Conservation (phyloP, 139 green algal species). For the Chlamydomonas sp. region DNA sequence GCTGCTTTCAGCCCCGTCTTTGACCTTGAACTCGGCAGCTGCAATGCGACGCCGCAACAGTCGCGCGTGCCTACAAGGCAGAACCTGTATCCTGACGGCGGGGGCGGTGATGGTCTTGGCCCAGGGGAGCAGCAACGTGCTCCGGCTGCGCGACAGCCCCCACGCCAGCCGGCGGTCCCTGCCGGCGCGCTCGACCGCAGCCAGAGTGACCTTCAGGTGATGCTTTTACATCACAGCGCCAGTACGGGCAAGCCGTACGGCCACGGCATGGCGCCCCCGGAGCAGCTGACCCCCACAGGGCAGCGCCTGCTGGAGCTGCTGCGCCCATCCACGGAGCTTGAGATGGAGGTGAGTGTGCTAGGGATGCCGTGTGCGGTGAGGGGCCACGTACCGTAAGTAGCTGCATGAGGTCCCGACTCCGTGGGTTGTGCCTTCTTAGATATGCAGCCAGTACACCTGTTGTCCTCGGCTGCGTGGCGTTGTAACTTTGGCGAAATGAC, state of each 20-base stretch:
- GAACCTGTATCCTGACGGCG: neutral
- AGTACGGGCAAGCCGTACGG: neutral
- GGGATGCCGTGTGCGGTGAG: neutral
- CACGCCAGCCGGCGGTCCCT: neutral
- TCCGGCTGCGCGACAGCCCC: neutral
- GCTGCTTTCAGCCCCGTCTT: slow-evolving; percentile 48
- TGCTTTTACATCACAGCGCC: slow-evolving; percentile 6
- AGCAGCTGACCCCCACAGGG: neutral
- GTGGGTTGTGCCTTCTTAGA: too few species aligned
- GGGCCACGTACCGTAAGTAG: neutral
- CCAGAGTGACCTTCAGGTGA: slow-evolving; percentile 35
- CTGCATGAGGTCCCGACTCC: too few species aligned
- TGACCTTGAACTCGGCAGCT: slow-evolving; percentile 44
- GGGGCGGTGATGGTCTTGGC: neutral
- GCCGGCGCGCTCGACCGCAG: neutral
- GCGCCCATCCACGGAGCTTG: neutral
- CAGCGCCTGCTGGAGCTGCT: neutral
- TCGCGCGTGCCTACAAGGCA: neutral
- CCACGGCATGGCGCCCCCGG: neutral
- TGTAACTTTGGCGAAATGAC: too few species aligned
- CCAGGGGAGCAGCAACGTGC: too few species aligned
- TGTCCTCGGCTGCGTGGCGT: too few species aligned
- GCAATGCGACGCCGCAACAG: neutral
- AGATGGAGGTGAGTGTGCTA: slow-evolving; percentile 20
- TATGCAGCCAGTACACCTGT: too few species aligned